These are phyloP conservation scores for Forsythia viridissima DNA, from an alignment of 257 asterid genomes.

Conservation along the genomic window DNA sequence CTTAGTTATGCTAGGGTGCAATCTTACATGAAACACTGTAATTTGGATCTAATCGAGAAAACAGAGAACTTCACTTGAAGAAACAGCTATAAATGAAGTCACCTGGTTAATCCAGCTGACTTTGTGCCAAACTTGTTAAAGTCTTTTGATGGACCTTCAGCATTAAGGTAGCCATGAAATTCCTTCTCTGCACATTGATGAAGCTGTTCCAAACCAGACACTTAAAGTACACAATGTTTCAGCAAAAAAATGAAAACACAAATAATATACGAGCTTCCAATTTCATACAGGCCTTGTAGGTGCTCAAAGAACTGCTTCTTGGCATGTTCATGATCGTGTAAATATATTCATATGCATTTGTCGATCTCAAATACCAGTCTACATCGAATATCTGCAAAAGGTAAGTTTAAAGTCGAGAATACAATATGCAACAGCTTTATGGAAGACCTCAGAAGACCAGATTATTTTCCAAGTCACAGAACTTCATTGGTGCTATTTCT, in stretches of 20 bases:
- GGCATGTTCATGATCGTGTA: slow-evolving; percentile 72
- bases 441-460: background rate
- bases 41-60: no score
- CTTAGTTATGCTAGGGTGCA: no score
- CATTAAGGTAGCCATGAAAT: slow-evolving; percentile 62
- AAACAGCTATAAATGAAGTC: background rate
- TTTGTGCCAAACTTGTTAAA: slow-evolving; percentile 88
- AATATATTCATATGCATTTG: slow-evolving; percentile 90
- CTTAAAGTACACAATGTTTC: slow-evolving; percentile 43
- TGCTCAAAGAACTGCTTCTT: slow-evolving; percentile 81
- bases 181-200: slow-evolving; percentile 98
- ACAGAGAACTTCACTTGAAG: no score
- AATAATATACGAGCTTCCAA: slow-evolving; percentile 12
- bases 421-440: background rate
- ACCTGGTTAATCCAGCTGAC: slow-evolving; percentile 97
- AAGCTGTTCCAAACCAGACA: slow-evolving; percentile 88
- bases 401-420: slow-evolving; percentile 22
- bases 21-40: no score
- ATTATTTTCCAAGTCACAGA: no score
- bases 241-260: slow-evolving; percentile 2
- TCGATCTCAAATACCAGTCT: slow-evolving; percentile 89
- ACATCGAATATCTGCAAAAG: slow-evolving; percentile 83
- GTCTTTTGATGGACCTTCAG: slow-evolving; percentile 71
- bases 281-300: slow-evolving; percentile 62
- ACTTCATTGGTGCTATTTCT: no score